A percentile compares a stretch with the other conserved stretches of the same genome.
Evolutionary conservation across 148 eudicot species (phyloP).

Genomic region (Cornus kousa): DNA sequence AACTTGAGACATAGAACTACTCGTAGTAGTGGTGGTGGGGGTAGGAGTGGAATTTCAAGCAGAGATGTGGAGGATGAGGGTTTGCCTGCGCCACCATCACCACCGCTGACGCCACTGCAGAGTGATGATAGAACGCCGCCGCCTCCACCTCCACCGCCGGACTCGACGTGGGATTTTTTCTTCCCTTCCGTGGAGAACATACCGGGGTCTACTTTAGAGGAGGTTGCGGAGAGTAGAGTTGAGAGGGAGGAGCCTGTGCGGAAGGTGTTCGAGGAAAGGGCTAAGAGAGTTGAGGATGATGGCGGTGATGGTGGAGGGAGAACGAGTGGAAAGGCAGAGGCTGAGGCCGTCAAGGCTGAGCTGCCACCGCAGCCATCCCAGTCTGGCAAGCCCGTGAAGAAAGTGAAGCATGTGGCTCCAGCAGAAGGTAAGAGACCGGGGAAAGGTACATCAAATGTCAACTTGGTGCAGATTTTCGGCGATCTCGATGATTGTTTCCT

Average conservation of each 20-base stretch:
- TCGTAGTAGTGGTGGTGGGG: slow-evolving; percentile 21
- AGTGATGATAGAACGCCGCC: neutral
- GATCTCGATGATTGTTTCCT: slow-evolving; percentile 86
- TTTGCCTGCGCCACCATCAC: slow-evolving; percentile 33
- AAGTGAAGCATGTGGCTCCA: slow-evolving; percentile 34
- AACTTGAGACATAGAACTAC: slow-evolving; percentile 35
- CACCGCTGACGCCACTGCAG: slow-evolving; percentile 30
- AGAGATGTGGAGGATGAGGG: slow-evolving; percentile 13
- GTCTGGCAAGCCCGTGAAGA: slow-evolving; percentile 34
- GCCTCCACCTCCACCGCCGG: slow-evolving; percentile 38
- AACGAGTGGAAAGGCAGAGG: slow-evolving; percentile 18
- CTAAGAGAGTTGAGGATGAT: slow-evolving; percentile 26
- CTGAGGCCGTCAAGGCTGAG: slow-evolving; percentile 32
- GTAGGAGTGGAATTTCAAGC: neutral
- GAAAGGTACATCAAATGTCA: slow-evolving; percentile 37
- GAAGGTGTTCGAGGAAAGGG: slow-evolving; percentile 40
- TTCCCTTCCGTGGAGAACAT: slow-evolving; percentile 46
- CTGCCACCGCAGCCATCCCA: slow-evolving; percentile 34
- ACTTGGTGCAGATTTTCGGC: slow-evolving; percentile 52
- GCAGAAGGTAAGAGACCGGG: slow-evolving; percentile 43
- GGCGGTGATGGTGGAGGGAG: slow-evolving; percentile 16
- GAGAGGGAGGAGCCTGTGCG: slow-evolving; percentile 47
- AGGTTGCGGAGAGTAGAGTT: slow-evolving; percentile 43
- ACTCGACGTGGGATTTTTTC: slow-evolving; percentile 59
- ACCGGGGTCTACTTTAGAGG: slow-evolving; percentile 59